phyloP scores from a whole-genome alignment of 805 yeast genomes.

The Yarrowia alimentaria region DNA sequence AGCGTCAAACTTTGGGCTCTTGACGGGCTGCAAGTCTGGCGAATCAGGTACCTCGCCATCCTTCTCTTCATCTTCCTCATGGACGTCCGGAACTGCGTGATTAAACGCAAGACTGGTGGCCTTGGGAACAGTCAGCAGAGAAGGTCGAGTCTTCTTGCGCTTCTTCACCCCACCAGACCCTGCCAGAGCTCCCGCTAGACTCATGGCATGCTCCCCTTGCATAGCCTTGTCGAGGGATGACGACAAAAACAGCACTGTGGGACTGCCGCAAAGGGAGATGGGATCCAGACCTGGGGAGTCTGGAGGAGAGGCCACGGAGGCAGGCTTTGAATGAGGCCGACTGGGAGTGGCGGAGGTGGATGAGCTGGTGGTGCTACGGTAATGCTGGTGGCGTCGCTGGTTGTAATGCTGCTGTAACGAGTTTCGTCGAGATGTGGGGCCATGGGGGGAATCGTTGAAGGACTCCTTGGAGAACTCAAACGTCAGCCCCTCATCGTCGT shows the following conservation, averaged over 20 bases:
- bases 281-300: conserved; percentile 28
- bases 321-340: conserved; percentile 11
- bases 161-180: conserved; percentile 18
- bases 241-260: conserved; percentile 26
- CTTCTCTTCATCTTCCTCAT: conserved; percentile 12
- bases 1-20: conserved; percentile 20
- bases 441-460: background rate
- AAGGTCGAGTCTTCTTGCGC: conserved; percentile 18
- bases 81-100: conserved; percentile 15
- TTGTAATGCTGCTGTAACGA: conserved; percentile 19
- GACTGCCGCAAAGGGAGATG: conserved; percentile 23
- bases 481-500: conserved; percentile 8
- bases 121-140: conserved; percentile 14
- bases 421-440: conserved; percentile 10
- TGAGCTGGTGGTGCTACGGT: too few relatives aligned
- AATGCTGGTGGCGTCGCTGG: conserved; percentile 26
- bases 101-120: background rate
- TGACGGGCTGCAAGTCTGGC: conserved; percentile 23
- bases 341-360: conserved; percentile 16
- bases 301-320: conserved; percentile 17
- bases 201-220: conserved; percentile 23
- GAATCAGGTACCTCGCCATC: conserved; percentile 19
- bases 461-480: conserved; percentile 24
- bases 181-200: conserved; percentile 3
- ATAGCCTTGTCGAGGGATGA: conserved; percentile 13